These are phyloP conservation scores for Trichoderma harzianum DNA, from an alignment of 2,329 filamentous ascomycete species.

Conservation along the genomic window DNA sequence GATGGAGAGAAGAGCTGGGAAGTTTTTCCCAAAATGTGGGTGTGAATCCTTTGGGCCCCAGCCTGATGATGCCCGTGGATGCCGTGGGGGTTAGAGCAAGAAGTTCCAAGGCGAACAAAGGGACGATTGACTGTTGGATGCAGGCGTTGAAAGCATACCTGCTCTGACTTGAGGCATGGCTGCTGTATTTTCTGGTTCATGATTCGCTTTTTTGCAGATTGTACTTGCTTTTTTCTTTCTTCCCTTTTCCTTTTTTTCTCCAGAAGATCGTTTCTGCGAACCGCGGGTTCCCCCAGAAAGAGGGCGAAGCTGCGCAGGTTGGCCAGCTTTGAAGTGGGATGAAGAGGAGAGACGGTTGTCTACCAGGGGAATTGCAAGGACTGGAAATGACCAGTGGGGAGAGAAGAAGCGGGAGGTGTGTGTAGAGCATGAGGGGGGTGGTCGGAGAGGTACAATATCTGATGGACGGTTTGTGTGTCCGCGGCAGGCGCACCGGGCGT, in stretches of 20 bases:
- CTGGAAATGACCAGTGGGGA: not conserved
- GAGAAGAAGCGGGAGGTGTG: not conserved
- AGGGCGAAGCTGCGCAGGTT: not conserved
- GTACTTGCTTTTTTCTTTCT: not conserved
- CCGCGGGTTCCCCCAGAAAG: not conserved
- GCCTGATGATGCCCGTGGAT: not conserved
- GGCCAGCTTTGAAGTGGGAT: not conserved
- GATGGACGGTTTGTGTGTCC: not conserved
- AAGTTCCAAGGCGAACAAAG: not conserved
- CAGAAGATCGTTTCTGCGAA: not conserved
- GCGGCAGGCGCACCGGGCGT: not conserved
- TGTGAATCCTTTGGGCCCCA: not conserved
- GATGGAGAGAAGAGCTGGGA: not conserved
- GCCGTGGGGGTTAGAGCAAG: not conserved
- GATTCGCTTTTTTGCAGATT: not conserved
- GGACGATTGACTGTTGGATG: not conserved
- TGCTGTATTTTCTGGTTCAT: not conserved
- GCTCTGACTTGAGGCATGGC: not conserved
- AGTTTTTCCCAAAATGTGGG: not conserved
- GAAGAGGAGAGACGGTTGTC: not conserved
- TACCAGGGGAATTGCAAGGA: not conserved
- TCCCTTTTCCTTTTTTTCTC: not conserved
- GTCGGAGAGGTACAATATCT: not conserved
- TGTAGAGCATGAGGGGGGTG: not conserved
- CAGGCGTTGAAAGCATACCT: not conserved